Evolutionary conservation across 495 filamentous ascomycete species (phyloP), one percentile per base, ranked within the genome.

Genomic region (Neurospora pannonica): DNA sequence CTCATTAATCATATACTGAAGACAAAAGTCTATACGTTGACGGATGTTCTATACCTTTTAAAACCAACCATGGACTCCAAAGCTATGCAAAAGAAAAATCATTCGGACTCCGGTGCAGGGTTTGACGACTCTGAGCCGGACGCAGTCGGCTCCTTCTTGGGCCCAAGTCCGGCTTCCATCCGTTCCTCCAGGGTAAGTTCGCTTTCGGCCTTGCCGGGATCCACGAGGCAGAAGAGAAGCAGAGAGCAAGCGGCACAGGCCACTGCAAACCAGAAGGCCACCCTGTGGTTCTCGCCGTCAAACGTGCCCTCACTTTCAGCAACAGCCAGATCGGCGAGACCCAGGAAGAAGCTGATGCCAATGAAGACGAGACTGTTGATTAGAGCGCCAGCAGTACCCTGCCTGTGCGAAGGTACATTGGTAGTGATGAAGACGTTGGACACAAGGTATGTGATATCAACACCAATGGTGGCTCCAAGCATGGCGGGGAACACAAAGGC

Each of bases 341-440:
- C 92, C 5, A 97, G 85, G 82, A 91, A 91, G 71, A 96, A 89
- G 1, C 92, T 91, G 74, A 96, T 94, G n/a, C 92, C 93, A n/a
- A 97, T 84, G 74, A 93, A 92, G 38, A 95, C 69, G 4, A 88
- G 72, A 70, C 84, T 83, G 78, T 85, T 85, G 48, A 86, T 83
- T 13, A 86, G 79, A 0, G 90, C 93, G 0, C 94, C 94, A 0
- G 93, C 93, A 0, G 94, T 85, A 1, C 92, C 93, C 79, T 97
- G 94, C 48, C 88, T 86, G 10, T 87, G 84, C 46, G 87, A 86
- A 0, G 93, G 91, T 76, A 96, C 84, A 6, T 87, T 88, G 1
- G 92, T 93, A 0, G 92, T 94, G 79, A 95, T 92, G 79, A 96
- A 97, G 69, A 97, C 89, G 78, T 94, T 96, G 43, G 92, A 88